A percentile compares a stretch with the other conserved stretches of the same genome.
Evolutionary conservation across 164 flowering plant species (phyloP).

Genomic region (Liquidambar formosana): DNA sequence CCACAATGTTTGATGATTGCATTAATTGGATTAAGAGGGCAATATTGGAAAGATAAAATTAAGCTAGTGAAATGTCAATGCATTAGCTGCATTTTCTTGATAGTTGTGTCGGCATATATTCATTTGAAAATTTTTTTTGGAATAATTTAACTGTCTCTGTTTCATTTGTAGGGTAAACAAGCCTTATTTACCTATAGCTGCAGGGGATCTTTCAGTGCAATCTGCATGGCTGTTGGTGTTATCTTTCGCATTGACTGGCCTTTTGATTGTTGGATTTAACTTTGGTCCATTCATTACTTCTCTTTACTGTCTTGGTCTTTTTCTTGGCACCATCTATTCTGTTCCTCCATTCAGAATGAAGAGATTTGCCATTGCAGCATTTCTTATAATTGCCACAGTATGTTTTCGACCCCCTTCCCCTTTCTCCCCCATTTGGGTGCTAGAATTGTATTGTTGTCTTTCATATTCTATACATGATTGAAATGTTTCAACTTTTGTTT

Average conservation of each 20-base stretch:
- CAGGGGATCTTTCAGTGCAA: slow-evolving; percentile 92
- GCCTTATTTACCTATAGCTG: slow-evolving; percentile 97
- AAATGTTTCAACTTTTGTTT: background rate
- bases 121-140: background rate
- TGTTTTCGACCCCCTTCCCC: too few relatives aligned
- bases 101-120: background rate
- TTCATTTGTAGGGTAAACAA: slow-evolving; percentile 86
- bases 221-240: slow-evolving; percentile 93
- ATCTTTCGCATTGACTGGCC: slow-evolving; percentile 70
- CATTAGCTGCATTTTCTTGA: background rate
- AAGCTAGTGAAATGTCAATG: too few relatives aligned
- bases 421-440: too few relatives aligned
- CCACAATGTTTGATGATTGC: too few relatives aligned
- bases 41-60: too few relatives aligned
- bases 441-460: background rate
- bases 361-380: slow-evolving; percentile 90
- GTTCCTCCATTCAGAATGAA: slow-evolving; percentile 98
- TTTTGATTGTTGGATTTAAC: slow-evolving; percentile 63
- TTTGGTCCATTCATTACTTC: slow-evolving; percentile 91
- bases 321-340: slow-evolving; percentile 94
- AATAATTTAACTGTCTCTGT: slow-evolving; percentile 1
- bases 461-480: background rate
- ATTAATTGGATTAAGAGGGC: too few relatives aligned
- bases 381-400: slow-evolving; percentile 98
- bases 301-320: slow-evolving; percentile 89